Evolutionary conservation across 306 rosid species (phyloP).

Genomic region (Cicer pinnatifidum): DNA sequence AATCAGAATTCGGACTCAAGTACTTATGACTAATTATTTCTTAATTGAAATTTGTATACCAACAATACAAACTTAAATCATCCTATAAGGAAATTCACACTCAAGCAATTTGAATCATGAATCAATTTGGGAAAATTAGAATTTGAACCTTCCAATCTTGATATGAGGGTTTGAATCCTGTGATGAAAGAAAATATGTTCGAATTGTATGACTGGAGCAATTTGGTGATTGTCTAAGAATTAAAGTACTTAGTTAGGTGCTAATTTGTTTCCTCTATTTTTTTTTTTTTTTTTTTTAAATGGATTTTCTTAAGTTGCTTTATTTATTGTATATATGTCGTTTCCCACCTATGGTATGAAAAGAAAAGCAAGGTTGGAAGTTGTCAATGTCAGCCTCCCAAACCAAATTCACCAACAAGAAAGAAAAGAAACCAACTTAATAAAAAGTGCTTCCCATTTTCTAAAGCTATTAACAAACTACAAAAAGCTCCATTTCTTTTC

Average conservation of each 20-base stretch:
- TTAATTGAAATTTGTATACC: too few species aligned
- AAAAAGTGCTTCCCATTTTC: conserved; percentile 38
- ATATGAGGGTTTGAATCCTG: neutral
- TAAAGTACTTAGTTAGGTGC: neutral
- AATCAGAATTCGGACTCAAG: too few species aligned
- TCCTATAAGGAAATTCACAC: neutral
- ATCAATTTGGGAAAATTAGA: neutral
- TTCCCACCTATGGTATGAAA: neutral
- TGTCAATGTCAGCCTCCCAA: neutral
- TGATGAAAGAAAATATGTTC: neutral
- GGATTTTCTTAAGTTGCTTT: too few species aligned
- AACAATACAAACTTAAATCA: neutral
- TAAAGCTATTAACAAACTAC: neutral
- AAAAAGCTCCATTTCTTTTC: conserved; percentile 8
- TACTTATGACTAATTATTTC: too few species aligned
- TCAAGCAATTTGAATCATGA: neutral
- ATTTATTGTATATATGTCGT: too few species aligned
- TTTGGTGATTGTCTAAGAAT: neutral
- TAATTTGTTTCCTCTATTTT: too few species aligned
- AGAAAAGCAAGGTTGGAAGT: conserved; percentile 24
- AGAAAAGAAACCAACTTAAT: conserved; percentile 11
- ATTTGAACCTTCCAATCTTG: neutral
- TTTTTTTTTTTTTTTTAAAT: too few species aligned
- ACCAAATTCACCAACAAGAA: conserved; percentile 18
- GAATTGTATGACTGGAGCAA: neutral